These are phyloP conservation scores for Phoma sp. DNA, from an alignment of 2,329 filamentous ascomycete species.

Conservation along the genomic window DNA sequence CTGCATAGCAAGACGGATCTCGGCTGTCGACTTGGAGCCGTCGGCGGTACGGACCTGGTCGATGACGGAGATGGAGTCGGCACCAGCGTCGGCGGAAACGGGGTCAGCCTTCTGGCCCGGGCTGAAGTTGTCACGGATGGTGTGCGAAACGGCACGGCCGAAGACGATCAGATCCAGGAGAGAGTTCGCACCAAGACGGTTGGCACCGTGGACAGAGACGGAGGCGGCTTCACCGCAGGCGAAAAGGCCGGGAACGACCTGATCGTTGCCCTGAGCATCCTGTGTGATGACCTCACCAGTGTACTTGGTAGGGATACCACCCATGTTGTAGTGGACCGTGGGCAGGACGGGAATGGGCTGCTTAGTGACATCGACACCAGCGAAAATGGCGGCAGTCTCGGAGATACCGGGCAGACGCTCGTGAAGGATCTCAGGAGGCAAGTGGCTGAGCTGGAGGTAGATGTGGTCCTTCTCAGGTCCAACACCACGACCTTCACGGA, in stretches of 20 bases:
- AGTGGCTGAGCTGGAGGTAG: constrained; percentile 95
- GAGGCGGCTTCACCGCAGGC: constrained; percentile 97
- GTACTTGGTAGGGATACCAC: constrained; percentile 97
- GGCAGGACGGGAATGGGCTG: constrained; percentile 96
- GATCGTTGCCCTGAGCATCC: constrained; percentile 84
- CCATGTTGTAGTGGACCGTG: constrained; percentile 99
- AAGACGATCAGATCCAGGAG: constrained; percentile 97
- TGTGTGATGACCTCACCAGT: constrained; percentile 94
- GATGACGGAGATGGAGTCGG: constrained; percentile 83
- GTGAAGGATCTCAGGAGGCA: constrained; percentile 89
- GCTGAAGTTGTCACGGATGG: constrained; percentile 91
- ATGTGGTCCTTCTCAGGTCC: constrained; percentile 98
- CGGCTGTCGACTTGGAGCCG: constrained; percentile 85
- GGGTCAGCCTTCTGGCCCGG: constrained; percentile 83
- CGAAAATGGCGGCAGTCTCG: constrained; percentile 96
- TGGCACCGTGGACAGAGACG: constrained; percentile 97
- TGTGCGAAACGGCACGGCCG: constrained; percentile 95
- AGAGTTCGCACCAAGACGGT: constrained; percentile 97
- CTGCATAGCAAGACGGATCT: constrained; percentile 92
- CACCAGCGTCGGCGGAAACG: constrained; percentile 83
- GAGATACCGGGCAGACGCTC: constrained; percentile 98
- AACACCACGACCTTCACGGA: constrained; percentile 95
- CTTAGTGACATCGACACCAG: constrained; percentile 95
- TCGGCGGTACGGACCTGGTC: constrained; percentile 85
- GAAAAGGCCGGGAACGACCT: constrained; percentile 93